Evolutionary conservation across 371 early-diverging fungal genomes (phyloP), one percentile per base, ranked within the genome.

Genomic region (Zopfochytrium polystomum): DNA sequence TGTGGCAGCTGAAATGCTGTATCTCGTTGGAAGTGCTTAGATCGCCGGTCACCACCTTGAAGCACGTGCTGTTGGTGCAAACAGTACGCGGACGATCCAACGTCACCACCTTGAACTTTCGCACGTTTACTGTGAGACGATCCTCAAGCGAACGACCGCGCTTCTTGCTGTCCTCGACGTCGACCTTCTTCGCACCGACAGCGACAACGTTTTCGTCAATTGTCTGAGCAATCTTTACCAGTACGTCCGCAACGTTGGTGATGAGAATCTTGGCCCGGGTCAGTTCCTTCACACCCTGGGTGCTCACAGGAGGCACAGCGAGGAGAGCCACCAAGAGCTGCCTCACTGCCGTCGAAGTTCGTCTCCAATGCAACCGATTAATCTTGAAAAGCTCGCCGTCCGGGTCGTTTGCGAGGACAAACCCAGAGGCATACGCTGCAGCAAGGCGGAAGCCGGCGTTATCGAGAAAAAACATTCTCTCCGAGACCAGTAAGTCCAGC

Each of bases 381-480:
- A 15, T 20, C 15, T 15, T 20, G 15, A 20, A 18, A 20, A 42
- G 43, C 15, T 15, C 15, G 43, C 43, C 43, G 20, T 42, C 43
- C 20, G 15, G 18, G 43, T 42, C 43, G 43, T 42, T 42, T 1
- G 20, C 15, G 43, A 42, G 43, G 15, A 18, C 43, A 42, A 42
- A 20, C 15, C 43, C 43, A 42, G 43, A 15, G 43, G 43, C 43
- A 18, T 42, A 18, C 18, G 43, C 25, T 20, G 13, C 18, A 20
- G 25, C 20, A 18, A 49, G 49, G 13, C 49, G 49, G 49, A 49
- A 49, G 13, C 49, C 49, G 25, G 18, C 25, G 25, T 25, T 49
- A 23, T 49, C 49, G 15, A 49, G n/a, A 1, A 49, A 49, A 49
- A 49, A 49, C 49, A 20, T 18, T 13, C 25, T 18, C n/a, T 49